Evolutionary conservation across 2,329 filamentous ascomycete genomes (phyloP), one percentile per base, ranked within the genome.

Genomic region (Scedosporium aurantiacum): DNA sequence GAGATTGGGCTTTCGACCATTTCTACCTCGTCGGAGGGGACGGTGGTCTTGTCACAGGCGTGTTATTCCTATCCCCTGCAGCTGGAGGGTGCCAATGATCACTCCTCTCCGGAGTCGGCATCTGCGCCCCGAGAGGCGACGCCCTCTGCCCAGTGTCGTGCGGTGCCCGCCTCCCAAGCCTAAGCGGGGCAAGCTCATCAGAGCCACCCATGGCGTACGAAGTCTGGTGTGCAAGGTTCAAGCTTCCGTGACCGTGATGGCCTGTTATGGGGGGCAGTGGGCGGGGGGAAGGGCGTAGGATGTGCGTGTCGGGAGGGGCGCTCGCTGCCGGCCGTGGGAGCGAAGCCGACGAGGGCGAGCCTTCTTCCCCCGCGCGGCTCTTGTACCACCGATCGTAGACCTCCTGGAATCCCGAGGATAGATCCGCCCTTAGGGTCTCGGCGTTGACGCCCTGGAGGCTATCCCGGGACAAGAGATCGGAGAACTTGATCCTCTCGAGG

Each of bases 381-480:
- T 54, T 61, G 47, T 61, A 61, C 59, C 59, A 61, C 12, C 52
- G 28, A 23, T 61, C 59, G 40, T 61, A 61, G 37, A 61, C 45
- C 14, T 54, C 47, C 37, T 61, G 45, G 28, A 61, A 27, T 18
- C 32, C 59, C 21, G 23, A 56, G 32, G 59, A 61, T 5, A 61
- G 50, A 40, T 45, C 40, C 37, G 37, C 8, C 14, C 32, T n/a
- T 12, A 45, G 27, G 16, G 28, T 25, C 3, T 37, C 32, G 21
- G 41, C 37, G 40, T 55, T 56, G 21, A 41, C 16, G 5, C 16
- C 18, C 16, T 27, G 47, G 37, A 12, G 18, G 4, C 43, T 41
- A 5, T 37, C 16, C 2, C 32, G 21, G 28, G 47, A 41, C 6
- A 28, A 1, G 50, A 54, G 50, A 14, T 45, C 59, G 18, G 37